phyloP scores from a whole-genome alignment of 1,139 yeast species.

The Lodderomyces pseudojiufengensis region DNA sequence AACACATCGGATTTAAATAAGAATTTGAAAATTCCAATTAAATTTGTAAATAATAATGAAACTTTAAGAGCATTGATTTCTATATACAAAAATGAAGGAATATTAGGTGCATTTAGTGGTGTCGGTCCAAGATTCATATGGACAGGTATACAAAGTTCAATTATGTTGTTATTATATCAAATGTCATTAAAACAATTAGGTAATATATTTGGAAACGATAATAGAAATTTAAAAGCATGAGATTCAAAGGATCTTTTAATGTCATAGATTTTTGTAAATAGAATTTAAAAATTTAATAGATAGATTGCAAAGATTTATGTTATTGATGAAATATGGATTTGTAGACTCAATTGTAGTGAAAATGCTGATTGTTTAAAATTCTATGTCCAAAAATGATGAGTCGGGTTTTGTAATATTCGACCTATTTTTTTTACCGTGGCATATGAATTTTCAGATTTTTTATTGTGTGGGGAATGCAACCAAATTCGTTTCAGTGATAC shows the following conservation, averaged over 20 bases:
- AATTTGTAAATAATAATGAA: constrained; percentile 44
- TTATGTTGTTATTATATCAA: constrained; percentile 88
- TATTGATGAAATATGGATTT: too few relatives aligned
- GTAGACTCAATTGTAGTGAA: too few relatives aligned
- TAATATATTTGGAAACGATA: constrained; percentile 16
- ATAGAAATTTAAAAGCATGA: constrained; percentile 1
- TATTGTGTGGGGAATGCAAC: neutral
- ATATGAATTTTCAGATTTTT: neutral
- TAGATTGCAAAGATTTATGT: neutral
- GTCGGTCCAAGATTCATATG: constrained; percentile 95
- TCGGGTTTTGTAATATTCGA: too few relatives aligned
- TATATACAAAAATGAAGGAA: constrained; percentile 72
- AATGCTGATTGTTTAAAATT: too few relatives aligned
- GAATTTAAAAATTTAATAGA: too few relatives aligned
- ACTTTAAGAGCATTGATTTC: constrained; percentile 60
- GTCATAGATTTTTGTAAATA: too few relatives aligned
- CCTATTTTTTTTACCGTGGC: neutral
- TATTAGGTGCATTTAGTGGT: constrained; percentile 80
- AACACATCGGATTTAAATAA: constrained; percentile 13
- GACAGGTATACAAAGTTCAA: constrained; percentile 94
- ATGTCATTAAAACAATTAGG: constrained; percentile 44
- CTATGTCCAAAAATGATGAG: too few relatives aligned
- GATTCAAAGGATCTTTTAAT: too few relatives aligned
- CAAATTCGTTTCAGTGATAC: too few relatives aligned
- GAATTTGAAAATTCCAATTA: constrained; percentile 9